These are phyloP conservation scores for Bruguiera hainesii DNA, from an alignment of 441 rosid genomes.

Conservation along the genomic window DNA sequence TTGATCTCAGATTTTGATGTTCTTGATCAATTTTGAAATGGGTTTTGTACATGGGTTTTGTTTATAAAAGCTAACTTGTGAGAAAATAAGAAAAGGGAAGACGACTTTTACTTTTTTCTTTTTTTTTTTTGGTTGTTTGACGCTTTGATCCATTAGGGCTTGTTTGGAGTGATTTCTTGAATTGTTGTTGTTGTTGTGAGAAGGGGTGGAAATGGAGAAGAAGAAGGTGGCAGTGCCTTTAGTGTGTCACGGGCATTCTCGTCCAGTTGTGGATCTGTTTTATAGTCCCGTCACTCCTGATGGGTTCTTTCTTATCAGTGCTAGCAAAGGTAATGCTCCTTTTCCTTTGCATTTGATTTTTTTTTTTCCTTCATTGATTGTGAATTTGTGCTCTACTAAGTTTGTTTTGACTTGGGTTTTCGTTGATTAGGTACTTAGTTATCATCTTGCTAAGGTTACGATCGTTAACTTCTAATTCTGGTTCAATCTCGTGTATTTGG, in stretches of 20 bases:
- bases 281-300: conserved; percentile 92
- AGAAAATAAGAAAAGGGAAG: neutral
- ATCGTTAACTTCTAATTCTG: neutral
- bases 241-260: conserved; percentile 95
- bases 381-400: neutral
- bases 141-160: conserved; percentile 20
- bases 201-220: conserved; percentile 46
- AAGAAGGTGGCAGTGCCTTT: conserved; percentile 65
- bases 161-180: neutral
- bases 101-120: neutral
- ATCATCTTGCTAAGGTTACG: neutral
- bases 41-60: conserved; percentile 1
- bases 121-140: neutral
- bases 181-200: conserved; percentile 6
- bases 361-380: neutral
- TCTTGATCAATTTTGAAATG: no score
- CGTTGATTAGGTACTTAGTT: neutral
- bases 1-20: no score
- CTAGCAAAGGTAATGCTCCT: conserved; percentile 66
- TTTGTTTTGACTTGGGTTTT: conserved; percentile 10
- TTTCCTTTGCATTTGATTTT: neutral
- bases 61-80: neutral
- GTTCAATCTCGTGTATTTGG: neutral
- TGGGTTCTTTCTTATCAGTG: conserved; percentile 91
- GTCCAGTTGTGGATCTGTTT: conserved; percentile 88